These are phyloP conservation scores for Teratosphaeriaceae sp. DNA, from an alignment of 2,329 filamentous ascomycete genomes.

Conservation along the genomic window DNA sequence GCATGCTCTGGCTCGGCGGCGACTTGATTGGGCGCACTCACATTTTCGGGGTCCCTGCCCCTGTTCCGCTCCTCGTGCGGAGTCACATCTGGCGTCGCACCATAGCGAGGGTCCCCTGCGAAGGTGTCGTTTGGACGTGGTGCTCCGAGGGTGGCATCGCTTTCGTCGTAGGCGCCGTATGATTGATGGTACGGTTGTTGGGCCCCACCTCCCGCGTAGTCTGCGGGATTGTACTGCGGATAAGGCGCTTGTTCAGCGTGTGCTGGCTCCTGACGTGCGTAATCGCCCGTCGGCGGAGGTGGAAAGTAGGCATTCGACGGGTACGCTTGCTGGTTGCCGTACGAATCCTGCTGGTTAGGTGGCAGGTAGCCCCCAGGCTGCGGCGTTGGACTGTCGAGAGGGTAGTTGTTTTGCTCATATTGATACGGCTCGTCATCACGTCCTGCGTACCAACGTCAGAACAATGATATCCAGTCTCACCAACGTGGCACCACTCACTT, in stretches of 20 bases:
- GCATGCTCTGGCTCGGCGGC: conserved; percentile 12
- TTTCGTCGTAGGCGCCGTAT: conserved; percentile 26
- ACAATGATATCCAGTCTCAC: no score
- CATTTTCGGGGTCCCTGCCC: conserved; percentile 36
- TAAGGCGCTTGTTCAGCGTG: conserved; percentile 21
- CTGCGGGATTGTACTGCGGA: conserved; percentile 38
- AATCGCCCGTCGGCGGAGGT: conserved; percentile 34
- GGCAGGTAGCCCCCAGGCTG: conserved; percentile 20
- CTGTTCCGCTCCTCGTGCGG: conserved; percentile 17
- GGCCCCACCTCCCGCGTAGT: conserved; percentile 32
- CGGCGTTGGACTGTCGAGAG: conserved; percentile 29
- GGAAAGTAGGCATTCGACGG: conserved; percentile 44
- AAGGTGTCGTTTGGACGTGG: conserved; percentile 26
- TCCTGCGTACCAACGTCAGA: conserved; percentile 9
- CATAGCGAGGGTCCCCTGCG: conserved; percentile 26
- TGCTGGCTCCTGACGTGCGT: conserved; percentile 19
- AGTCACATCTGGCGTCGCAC: conserved; percentile 15
- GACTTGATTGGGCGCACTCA: conserved; percentile 34
- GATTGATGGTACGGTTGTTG: conserved; percentile 23
- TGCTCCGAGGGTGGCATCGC: conserved; percentile 21
- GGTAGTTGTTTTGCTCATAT: no score
- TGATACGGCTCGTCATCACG: conserved; percentile 21
- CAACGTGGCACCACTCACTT: no score
- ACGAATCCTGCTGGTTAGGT: conserved; percentile 24
- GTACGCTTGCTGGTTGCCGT: conserved; percentile 28